These are phyloP conservation scores for Agaricus bisporus DNA, from an alignment of 768 basidiomycete species.

Conservation along the genomic window DNA sequence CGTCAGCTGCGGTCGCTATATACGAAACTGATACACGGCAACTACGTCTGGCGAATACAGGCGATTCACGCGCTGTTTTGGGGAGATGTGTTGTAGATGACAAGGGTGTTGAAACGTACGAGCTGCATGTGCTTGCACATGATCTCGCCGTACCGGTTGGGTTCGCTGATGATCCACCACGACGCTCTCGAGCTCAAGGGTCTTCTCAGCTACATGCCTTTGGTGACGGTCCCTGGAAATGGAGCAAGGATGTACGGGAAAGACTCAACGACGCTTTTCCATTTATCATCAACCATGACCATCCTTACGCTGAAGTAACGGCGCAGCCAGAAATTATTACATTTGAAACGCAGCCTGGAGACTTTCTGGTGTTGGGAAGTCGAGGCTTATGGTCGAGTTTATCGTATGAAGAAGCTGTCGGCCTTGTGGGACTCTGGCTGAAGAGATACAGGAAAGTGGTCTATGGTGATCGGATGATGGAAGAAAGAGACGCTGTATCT, in stretches of 20 bases:
- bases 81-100: slow-evolving; percentile 28
- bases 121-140: slow-evolving; percentile 31
- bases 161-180: slow-evolving; percentile 1
- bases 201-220: slow-evolving; percentile 27
- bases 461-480: background rate
- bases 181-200: background rate
- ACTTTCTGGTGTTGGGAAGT: slow-evolving; percentile 49
- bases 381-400: slow-evolving; percentile 54
- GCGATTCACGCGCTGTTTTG: slow-evolving; percentile 44
- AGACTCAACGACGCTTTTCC: slow-evolving; percentile 26
- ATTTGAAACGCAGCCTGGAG: slow-evolving; percentile 35
- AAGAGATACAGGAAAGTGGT: slow-evolving; percentile 14
- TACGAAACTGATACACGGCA: slow-evolving; percentile 33
- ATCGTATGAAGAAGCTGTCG: slow-evolving; percentile 48
- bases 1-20: slow-evolving; percentile 39
- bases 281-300: background rate
- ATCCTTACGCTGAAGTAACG: background rate
- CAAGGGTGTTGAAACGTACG: slow-evolving; percentile 24
- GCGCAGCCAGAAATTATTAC: slow-evolving; percentile 48
- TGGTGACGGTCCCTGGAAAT: slow-evolving; percentile 41
- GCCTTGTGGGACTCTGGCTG: slow-evolving; percentile 25
- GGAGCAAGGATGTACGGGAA: slow-evolving; percentile 30
- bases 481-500: background rate
- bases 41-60: slow-evolving; percentile 37
- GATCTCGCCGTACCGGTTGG: slow-evolving; percentile 29